Base-by-base conservation (phyloP, 208 protist species). In the Wallacemonas sp. region DNA sequence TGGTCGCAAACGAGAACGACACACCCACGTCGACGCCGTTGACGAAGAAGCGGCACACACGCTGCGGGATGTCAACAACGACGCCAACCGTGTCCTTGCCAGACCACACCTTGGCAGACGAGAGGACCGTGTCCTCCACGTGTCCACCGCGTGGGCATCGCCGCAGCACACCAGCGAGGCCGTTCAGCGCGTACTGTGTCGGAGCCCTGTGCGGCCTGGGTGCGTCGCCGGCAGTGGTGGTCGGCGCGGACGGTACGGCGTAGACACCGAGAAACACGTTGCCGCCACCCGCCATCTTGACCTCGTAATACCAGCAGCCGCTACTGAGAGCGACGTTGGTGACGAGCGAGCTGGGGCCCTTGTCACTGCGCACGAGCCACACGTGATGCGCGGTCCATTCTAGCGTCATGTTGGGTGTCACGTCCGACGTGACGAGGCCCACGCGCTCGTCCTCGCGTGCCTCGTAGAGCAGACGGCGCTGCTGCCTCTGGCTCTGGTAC, bases 271-370 rank as follows among this genome's bases (percentile, higher is more conserved):
- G 68, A 44, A 70, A 87, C 1, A 93, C 52, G 64, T 90, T 78
- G 30, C 88, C 88, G 0, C 63, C 65, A 1, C 76, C 80, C 30
- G 75, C 78, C 30, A 95, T 81, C 17, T 81, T 75, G 60, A 93
- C 61, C 76, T 97, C 93, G 80, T 86, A 97, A 67, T 97, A 97
- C 90, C 93, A 97, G 55, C 61, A 56, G 27, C 90, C 93, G 1
- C 39, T 48, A 27, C 72, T 77, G 32, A 97, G 76, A n/a, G 83
- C 72, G 29, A 81, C 68, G 23, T 74, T 77, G 3, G 82, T 79
- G 23, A 93, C 73, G 27, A 94, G 58, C 2, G 88, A 78, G 16
- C 61, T 73, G 16, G 65, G n/a, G 21, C 32, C 46, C 43, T 61
- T 65, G 34, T 87, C 81, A 58, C 80, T 82, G 41, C 87, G 83